These are phyloP conservation scores for Metrosideros polymorpha DNA, from an alignment of 441 rosid species.

Conservation along the genomic window DNA sequence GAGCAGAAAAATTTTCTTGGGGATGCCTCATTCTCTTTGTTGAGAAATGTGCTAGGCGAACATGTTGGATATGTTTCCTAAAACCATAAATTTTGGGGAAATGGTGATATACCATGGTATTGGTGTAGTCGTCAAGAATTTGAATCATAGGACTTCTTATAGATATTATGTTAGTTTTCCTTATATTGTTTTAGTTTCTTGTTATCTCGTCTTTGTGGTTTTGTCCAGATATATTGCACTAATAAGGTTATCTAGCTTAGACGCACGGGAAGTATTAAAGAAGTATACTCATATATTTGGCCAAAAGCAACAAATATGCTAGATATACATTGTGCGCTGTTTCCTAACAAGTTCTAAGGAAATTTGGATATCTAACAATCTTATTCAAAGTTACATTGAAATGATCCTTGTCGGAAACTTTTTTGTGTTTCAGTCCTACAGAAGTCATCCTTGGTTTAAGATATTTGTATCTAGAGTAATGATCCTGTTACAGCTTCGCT, in stretches of 20 bases:
- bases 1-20: background rate
- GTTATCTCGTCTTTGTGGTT: background rate
- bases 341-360: background rate
- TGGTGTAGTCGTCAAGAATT: background rate
- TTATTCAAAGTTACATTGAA: background rate
- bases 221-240: background rate
- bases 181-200: background rate
- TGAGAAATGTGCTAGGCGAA: background rate
- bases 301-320: background rate
- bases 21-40: background rate
- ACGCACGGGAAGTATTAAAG: background rate
- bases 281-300: background rate
- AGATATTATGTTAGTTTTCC: background rate
- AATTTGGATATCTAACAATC: background rate
- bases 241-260: background rate
- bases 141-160: background rate
- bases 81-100: background rate
- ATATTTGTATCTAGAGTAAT: background rate
- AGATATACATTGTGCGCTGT: background rate
- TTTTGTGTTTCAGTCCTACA: background rate
- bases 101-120: background rate
- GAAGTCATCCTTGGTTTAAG: background rate
- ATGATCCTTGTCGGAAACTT: background rate
- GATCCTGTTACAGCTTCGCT: background rate
- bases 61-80: background rate